A percentile compares a stretch with the other conserved stretches of the same genome.
Conservation (phyloP, 2,329 filamentous ascomycete genomes). For the Macrophomina pseudophaseolina region DNA sequence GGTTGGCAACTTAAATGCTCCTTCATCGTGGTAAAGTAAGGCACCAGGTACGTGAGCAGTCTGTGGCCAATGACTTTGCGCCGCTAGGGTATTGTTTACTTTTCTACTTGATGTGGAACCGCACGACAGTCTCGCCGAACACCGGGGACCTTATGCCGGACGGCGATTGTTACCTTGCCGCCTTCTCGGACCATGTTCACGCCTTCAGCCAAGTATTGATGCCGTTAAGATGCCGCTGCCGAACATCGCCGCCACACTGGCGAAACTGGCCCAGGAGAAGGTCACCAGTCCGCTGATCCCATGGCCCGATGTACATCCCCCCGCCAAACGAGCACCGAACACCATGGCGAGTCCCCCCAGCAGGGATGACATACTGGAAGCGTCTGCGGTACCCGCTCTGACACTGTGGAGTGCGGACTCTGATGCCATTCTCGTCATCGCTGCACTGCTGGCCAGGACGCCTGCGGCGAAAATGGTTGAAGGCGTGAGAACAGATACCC, state of each 20-base stretch:
- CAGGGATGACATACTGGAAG: slow-evolving; percentile 44
- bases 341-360: slow-evolving; percentile 63
- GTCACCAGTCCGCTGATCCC: slow-evolving; percentile 71
- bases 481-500: slow-evolving; percentile 36
- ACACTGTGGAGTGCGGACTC: background rate
- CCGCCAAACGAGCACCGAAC: slow-evolving; percentile 65
- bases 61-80: no score
- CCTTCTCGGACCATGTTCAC: background rate
- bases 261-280: slow-evolving; percentile 65
- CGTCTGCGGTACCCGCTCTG: background rate
- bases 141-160: background rate
- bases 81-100: no score
- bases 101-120: no score
- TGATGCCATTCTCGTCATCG: slow-evolving; percentile 33
- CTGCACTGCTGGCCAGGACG: slow-evolving; percentile 55
- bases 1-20: background rate
- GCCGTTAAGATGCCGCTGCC: slow-evolving; percentile 50
- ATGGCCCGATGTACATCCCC: slow-evolving; percentile 72
- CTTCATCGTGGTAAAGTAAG: no score
- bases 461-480: slow-evolving; percentile 60
- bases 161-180: background rate
- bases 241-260: slow-evolving; percentile 66
- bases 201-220: background rate
- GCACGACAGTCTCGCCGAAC: no score
- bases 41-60: no score